A percentile compares a stretch with the other conserved stretches of the same genome.
Conservation (phyloP, 2,329 filamentous ascomycete genomes). For the Tolypocladium inflatum region DNA sequence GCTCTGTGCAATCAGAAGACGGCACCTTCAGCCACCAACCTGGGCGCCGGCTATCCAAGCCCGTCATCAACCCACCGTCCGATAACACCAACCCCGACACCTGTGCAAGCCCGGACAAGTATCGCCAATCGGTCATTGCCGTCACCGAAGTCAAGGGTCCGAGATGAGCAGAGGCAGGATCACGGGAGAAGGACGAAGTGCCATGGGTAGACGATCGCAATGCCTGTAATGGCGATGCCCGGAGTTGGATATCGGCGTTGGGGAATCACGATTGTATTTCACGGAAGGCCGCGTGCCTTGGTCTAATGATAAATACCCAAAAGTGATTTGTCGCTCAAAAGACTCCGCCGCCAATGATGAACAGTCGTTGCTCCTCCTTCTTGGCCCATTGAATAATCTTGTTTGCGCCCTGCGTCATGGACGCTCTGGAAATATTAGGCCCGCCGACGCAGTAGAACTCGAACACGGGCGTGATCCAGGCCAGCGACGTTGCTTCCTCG, state of each 20-base stretch:
- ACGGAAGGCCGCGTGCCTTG: not conserved
- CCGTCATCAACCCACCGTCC: not conserved
- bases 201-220: not conserved
- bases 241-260: not conserved
- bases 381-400: slow-evolving; percentile 87
- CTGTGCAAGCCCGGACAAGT: slow-evolving; percentile 1
- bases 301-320: slow-evolving; percentile 1
- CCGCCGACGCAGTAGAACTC: slow-evolving; percentile 94
- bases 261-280: not conserved
- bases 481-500: slow-evolving; percentile 68
- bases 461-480: slow-evolving; percentile 85
- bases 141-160: slow-evolving; percentile 7
- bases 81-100: not conserved
- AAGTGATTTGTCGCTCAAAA: slow-evolving; percentile 31
- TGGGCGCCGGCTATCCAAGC: slow-evolving; percentile 1
- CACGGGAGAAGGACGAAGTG: not conserved
- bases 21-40: slow-evolving; percentile 10
- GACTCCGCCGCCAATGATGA: slow-evolving; percentile 96
- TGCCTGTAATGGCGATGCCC: not conserved
- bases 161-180: not conserved
- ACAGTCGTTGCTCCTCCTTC: slow-evolving; percentile 84
- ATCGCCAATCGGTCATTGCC: slow-evolving; percentile 7
- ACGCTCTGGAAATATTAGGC: slow-evolving; percentile 52
- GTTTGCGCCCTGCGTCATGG: slow-evolving; percentile 77
- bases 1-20: slow-evolving; percentile 11